phyloP scores from a whole-genome alignment of 495 filamentous ascomycete genomes.

The Diplogelasinospora grovesii region DNA sequence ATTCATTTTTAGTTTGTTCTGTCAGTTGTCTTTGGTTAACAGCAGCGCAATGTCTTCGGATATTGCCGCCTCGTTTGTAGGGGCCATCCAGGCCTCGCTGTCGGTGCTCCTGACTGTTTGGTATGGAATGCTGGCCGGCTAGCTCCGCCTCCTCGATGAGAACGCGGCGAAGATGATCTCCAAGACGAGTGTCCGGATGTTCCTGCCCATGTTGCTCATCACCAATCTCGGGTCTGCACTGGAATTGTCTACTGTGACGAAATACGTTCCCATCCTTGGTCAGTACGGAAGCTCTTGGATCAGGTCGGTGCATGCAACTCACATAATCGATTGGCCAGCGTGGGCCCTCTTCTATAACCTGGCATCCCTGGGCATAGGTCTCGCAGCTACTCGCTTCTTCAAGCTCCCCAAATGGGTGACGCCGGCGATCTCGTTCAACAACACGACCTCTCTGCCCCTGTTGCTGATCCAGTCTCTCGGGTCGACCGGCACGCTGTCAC shows the following conservation, averaged over 20 bases:
- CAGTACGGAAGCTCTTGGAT: too few relatives aligned
- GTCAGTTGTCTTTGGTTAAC: too few relatives aligned
- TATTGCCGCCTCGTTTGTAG: slow-evolving; percentile 48
- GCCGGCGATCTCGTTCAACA: slow-evolving; percentile 65
- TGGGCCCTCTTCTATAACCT: slow-evolving; percentile 33
- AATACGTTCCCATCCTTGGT: slow-evolving; percentile 48
- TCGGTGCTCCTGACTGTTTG: slow-evolving; percentile 62
- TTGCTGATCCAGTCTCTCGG: slow-evolving; percentile 57
- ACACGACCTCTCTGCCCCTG: slow-evolving; percentile 62
- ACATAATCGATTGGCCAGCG: too few relatives aligned
- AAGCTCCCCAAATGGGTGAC: slow-evolving; percentile 57
- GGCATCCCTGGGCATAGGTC: slow-evolving; percentile 30
- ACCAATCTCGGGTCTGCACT: slow-evolving; percentile 59
- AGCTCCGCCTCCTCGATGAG: slow-evolving; percentile 49
- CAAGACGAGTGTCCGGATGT: slow-evolving; percentile 54
- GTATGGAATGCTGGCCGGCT: slow-evolving; percentile 54
- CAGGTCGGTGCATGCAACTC: too few relatives aligned
- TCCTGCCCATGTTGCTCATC: slow-evolving; percentile 60
- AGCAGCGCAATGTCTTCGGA: slow-evolving; percentile 9
- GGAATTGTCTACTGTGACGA: slow-evolving; percentile 41
- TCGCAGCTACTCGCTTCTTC: slow-evolving; percentile 28
- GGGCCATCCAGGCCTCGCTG: slow-evolving; percentile 59
- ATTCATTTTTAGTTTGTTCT: too few relatives aligned
- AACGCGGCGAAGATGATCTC: slow-evolving; percentile 54
- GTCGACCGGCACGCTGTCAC: slow-evolving; percentile 52